These are phyloP conservation scores for Kluyveromyces wickerhamii DNA, from an alignment of 805 yeast species.

Conservation along the genomic window DNA sequence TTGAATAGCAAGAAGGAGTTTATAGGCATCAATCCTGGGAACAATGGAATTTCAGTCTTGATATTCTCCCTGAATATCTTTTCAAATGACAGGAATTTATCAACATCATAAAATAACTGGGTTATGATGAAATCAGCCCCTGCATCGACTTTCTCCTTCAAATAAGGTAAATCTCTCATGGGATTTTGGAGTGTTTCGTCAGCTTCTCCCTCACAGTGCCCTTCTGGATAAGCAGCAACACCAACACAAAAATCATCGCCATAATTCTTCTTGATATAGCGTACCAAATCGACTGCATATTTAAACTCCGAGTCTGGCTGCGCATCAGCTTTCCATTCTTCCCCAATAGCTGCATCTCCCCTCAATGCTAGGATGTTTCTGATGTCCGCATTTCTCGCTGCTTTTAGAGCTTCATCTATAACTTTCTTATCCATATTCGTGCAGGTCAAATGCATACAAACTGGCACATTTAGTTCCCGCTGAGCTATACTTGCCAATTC, in stretches of 20 bases:
- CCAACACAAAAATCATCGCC: slow-evolving; percentile 88
- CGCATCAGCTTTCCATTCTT: slow-evolving; percentile 24
- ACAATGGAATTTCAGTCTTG: slow-evolving; percentile 43
- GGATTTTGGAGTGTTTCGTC: slow-evolving; percentile 59
- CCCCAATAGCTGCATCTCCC: slow-evolving; percentile 89
- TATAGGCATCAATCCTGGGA: slow-evolving; percentile 90
- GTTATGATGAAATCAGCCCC: slow-evolving; percentile 94
- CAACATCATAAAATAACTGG: slow-evolving; percentile 95
- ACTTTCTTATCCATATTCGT: slow-evolving; percentile 77
- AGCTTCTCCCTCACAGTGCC: slow-evolving; percentile 79
- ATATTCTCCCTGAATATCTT: slow-evolving; percentile 36
- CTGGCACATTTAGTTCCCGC: slow-evolving; percentile 68
- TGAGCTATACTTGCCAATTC: slow-evolving; percentile 76
- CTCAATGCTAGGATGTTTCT: slow-evolving; percentile 84
- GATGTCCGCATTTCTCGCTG: slow-evolving; percentile 72
- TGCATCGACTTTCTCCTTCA: slow-evolving; percentile 84
- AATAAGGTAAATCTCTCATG: slow-evolving; percentile 61
- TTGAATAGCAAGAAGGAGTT: slow-evolving; percentile 75
- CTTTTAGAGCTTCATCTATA: slow-evolving; percentile 69
- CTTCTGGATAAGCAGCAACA: slow-evolving; percentile 97
- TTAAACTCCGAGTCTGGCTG: slow-evolving; percentile 47
- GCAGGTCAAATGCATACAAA: slow-evolving; percentile 92
- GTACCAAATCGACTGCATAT: slow-evolving; percentile 80
- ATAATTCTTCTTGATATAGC: slow-evolving; percentile 59
- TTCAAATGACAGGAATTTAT: slow-evolving; percentile 64